Evolutionary conservation across 2,329 filamentous ascomycete genomes (phyloP).

Genomic region (Stemphylium vesicarium): DNA sequence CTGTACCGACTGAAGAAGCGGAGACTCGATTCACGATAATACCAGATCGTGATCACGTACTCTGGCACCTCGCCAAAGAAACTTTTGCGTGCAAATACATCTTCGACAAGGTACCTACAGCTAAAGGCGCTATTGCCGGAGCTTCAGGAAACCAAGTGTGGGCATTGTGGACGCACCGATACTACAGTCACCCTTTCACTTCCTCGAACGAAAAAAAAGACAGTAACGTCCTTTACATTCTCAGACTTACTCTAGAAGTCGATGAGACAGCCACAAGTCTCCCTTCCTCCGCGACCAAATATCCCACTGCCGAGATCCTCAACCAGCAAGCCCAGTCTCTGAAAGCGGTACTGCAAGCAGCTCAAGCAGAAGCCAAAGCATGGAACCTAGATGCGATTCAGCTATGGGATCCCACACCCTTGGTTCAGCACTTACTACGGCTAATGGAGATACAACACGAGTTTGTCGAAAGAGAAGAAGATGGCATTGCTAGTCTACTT

Average conservation of each 20-base stretch:
- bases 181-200: conserved; percentile 12
- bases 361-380: conserved; percentile 69
- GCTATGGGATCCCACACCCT: conserved; percentile 78
- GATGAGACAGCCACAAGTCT: conserved; percentile 19
- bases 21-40: conserved; percentile 65
- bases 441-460: not conserved
- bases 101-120: conserved; percentile 56
- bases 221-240: conserved; percentile 69
- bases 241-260: conserved; percentile 68
- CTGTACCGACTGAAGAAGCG: conserved; percentile 38
- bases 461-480: not conserved
- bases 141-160: conserved; percentile 62
- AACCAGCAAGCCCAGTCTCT: conserved; percentile 12
- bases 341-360: conserved; percentile 66
- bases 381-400: conserved; percentile 73
- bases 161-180: conserved; percentile 69
- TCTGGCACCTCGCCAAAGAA: conserved; percentile 79
- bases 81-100: conserved; percentile 72
- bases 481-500: conserved; percentile 1
- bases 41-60: conserved; percentile 68
- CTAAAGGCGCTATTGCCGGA: conserved; percentile 71
- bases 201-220: conserved; percentile 47
- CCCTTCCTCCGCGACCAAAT: conserved; percentile 13
- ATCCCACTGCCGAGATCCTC: not conserved
- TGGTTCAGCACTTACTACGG: conserved; percentile 26